Conservation (phyloP, 306 rosid species). For the Malus sieversii region DNA sequence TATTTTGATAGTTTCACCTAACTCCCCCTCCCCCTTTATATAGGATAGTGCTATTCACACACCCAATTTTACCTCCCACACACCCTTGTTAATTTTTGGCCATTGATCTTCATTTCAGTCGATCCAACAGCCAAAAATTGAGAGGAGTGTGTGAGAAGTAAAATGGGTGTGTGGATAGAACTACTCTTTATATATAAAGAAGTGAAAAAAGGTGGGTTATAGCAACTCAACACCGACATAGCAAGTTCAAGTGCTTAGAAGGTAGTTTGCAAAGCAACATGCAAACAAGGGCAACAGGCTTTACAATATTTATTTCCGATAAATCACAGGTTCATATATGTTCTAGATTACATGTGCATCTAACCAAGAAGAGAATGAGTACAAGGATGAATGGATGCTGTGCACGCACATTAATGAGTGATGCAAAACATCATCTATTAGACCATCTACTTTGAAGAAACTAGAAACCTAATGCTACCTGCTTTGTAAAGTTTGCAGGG, state of each 20-base stretch:
- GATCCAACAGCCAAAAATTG: too few relatives aligned
- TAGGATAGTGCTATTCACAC: too few relatives aligned
- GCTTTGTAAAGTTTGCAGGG: constrained; percentile 82
- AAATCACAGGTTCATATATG: not conserved
- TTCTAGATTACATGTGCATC: not conserved
- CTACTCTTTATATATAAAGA: too few relatives aligned
- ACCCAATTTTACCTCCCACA: too few relatives aligned
- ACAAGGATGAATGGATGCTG: not conserved
- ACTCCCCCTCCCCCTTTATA: too few relatives aligned
- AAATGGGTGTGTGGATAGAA: too few relatives aligned
- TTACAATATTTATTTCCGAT: too few relatives aligned
- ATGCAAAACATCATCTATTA: not conserved
- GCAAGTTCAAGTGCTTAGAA: not conserved
- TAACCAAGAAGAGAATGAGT: not conserved
- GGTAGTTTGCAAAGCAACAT: not conserved
- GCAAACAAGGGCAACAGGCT: not conserved
- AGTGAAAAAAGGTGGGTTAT: not conserved
- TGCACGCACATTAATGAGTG: not conserved
- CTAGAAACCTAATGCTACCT: constrained; percentile 35
- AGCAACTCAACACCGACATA: not conserved
- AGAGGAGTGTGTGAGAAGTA: too few relatives aligned
- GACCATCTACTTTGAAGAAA: constrained; percentile 9
- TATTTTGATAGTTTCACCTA: not conserved
- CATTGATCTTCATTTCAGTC: too few relatives aligned
- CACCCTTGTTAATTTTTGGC: too few relatives aligned